Percentiles rank a stretch among this genome's conserved stretches.
These are phyloP conservation scores for Phytophthora uliginosa DNA, from an alignment of 352 stramenopile genomes.

Conservation along the genomic window DNA sequence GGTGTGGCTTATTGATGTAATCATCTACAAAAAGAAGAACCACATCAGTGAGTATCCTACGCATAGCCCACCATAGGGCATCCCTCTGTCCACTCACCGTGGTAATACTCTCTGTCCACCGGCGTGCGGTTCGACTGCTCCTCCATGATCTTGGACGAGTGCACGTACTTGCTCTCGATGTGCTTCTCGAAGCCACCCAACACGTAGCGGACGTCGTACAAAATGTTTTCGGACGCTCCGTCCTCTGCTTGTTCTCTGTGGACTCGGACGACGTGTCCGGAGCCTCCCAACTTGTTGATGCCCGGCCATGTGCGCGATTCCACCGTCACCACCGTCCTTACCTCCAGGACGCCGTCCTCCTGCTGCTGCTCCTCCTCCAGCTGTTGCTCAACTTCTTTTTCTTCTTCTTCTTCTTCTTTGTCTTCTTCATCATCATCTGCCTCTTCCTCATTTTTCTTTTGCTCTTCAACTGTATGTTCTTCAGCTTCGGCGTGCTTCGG, in stretches of 20 bases:
- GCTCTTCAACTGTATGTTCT: constrained; percentile 7
- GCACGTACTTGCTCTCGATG: constrained; percentile 75
- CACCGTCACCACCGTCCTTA: constrained; percentile 66
- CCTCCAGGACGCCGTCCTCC: constrained; percentile 33
- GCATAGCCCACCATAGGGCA: not conserved
- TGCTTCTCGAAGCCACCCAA: constrained; percentile 81
- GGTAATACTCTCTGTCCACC: constrained; percentile 69
- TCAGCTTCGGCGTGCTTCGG: not conserved
- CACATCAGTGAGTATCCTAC: not conserved
- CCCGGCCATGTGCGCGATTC: constrained; percentile 86
- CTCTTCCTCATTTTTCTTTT: not conserved
- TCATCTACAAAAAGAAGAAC: constrained; percentile 50
- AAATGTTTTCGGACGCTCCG: constrained; percentile 42
- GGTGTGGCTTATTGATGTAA: constrained; percentile 56
- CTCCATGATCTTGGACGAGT: constrained; percentile 58
- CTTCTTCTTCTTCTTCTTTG: not conserved
- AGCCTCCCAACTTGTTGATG: constrained; percentile 88
- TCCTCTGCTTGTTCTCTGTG: constrained; percentile 38
- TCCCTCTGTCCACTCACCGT: constrained; percentile 42
- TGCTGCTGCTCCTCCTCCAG: not conserved
- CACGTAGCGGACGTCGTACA: constrained; percentile 89
- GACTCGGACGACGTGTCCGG: constrained; percentile 64
- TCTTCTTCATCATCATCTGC: not conserved
- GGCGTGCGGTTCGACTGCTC: constrained; percentile 47
- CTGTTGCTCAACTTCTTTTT: constrained; percentile 8